A percentile compares a stretch with the other conserved stretches of the same genome.
Evolutionary conservation across 495 filamentous ascomycete genomes (phyloP).

Genomic region (Podospora australis): DNA sequence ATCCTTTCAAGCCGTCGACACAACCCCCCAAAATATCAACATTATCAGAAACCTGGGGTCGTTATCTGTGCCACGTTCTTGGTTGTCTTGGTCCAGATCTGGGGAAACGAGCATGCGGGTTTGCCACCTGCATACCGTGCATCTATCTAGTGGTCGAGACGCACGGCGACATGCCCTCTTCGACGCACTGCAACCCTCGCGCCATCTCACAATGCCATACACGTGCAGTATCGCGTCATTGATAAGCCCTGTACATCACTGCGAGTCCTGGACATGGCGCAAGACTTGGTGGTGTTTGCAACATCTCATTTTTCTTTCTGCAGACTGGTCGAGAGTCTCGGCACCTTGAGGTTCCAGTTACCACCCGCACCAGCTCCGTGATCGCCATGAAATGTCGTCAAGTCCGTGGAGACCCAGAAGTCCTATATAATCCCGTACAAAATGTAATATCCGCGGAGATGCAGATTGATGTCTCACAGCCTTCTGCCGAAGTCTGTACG

Average conservation of each 20-base stretch:
- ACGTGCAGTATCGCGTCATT: conserved; percentile 3
- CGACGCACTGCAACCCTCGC: neutral
- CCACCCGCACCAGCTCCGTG: too few relatives aligned
- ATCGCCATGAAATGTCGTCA: too few relatives aligned
- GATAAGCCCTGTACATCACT: neutral
- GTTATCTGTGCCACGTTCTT: neutral
- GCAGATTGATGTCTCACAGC: neutral
- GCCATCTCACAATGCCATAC: conserved; percentile 4
- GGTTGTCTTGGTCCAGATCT: neutral
- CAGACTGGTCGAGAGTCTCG: neutral
- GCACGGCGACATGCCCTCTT: neutral
- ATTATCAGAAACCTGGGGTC: neutral
- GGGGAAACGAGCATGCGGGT: neutral
- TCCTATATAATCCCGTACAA: neutral
- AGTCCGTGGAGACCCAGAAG: neutral
- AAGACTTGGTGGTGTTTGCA: neutral
- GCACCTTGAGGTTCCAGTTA: neutral
- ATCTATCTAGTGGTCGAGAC: neutral
- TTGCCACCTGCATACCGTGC: neutral
- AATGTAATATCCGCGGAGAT: conserved; percentile 5
- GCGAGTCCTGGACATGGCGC: neutral
- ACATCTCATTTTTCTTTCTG: neutral
- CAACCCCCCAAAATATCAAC: too few relatives aligned
- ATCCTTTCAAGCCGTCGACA: too few relatives aligned
- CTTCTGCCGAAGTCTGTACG: neutral